phyloP scores from a whole-genome alignment of 1,139 yeast genomes.

The Pichia inconspicua region DNA sequence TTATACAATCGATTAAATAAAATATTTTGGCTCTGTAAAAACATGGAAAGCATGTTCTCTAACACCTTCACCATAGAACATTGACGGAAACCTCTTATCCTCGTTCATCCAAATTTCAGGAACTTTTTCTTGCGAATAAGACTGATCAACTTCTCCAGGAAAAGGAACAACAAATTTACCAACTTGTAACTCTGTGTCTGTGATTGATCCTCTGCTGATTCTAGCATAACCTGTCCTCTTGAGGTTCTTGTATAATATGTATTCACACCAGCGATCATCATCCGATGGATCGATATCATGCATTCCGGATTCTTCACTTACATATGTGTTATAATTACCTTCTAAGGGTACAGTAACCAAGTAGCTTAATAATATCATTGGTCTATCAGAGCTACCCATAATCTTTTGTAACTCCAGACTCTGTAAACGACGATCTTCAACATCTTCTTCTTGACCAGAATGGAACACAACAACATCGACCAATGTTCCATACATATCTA shows the following conservation, averaged over 20 bases:
- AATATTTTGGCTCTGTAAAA: conserved; percentile 83
- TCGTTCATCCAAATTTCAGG: conserved; percentile 40
- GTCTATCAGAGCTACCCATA: conserved; percentile 73
- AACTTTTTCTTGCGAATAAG: conserved; percentile 22
- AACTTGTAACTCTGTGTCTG: conserved; percentile 93
- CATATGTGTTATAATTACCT: conserved; percentile 90
- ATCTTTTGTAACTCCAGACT: conserved; percentile 66
- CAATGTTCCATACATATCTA: conserved; percentile 77
- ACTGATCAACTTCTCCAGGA: conserved; percentile 24
- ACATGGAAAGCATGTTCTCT: conserved; percentile 93
- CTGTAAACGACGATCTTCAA: conserved; percentile 84
- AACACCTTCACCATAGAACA: conserved; percentile 87
- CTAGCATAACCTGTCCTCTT: conserved; percentile 91
- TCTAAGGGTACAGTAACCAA: conserved; percentile 78
- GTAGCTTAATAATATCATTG: conserved; percentile 77
- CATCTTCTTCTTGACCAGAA: conserved; percentile 97
- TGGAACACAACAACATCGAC: conserved; percentile 96
- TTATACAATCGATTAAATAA: conserved; percentile 18
- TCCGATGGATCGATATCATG: conserved; percentile 88
- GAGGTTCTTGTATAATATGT: conserved; percentile 78
- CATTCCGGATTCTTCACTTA: conserved; percentile 77
- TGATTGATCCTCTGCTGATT: conserved; percentile 84
- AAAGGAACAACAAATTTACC: conserved; percentile 77
- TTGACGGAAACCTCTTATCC: conserved; percentile 69
- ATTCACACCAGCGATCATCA: conserved; percentile 98